These are phyloP conservation scores for Purpureocillium lavendulum DNA, from an alignment of 2,329 filamentous ascomycete species.

Conservation along the genomic window DNA sequence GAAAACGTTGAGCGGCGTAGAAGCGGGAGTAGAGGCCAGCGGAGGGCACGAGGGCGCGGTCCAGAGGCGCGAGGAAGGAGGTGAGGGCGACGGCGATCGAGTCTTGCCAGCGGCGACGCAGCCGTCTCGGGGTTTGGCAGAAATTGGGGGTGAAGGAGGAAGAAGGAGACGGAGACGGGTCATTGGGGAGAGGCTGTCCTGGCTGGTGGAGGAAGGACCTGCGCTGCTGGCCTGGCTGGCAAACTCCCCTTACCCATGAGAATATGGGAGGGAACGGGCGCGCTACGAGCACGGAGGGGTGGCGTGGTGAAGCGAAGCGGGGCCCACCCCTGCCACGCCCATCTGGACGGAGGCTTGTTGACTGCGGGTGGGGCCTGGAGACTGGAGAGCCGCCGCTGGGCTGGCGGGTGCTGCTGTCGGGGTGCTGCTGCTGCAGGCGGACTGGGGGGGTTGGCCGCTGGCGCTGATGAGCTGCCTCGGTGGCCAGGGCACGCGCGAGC, in stretches of 20 bases:
- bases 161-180: constrained; percentile 24
- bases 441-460: too few species aligned
- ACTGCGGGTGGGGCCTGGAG: too few species aligned
- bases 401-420: too few species aligned
- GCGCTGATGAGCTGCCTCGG: too few species aligned
- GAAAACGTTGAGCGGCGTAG: neutral
- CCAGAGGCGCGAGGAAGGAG: constrained; percentile 3
- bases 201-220: constrained; percentile 31
- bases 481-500: too few species aligned
- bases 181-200: constrained; percentile 27
- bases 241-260: constrained; percentile 36
- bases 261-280: constrained; percentile 29
- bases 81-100: neutral
- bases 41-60: too few species aligned
- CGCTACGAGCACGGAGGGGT: constrained; percentile 20
- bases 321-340: constrained; percentile 15
- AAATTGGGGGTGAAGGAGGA: constrained; percentile 21
- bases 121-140: constrained; percentile 19
- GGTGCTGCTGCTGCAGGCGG: too few species aligned
- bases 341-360: too few species aligned
- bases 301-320: constrained; percentile 11
- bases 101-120: constrained; percentile 16
- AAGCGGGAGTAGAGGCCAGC: neutral
- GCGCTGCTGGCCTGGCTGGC: constrained; percentile 21
- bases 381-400: too few species aligned